Evolutionary conservation across 2,329 filamentous ascomycete species (phyloP), one percentile per base, ranked within the genome.

Genomic region (Allantophomopsis lycopodina): DNA sequence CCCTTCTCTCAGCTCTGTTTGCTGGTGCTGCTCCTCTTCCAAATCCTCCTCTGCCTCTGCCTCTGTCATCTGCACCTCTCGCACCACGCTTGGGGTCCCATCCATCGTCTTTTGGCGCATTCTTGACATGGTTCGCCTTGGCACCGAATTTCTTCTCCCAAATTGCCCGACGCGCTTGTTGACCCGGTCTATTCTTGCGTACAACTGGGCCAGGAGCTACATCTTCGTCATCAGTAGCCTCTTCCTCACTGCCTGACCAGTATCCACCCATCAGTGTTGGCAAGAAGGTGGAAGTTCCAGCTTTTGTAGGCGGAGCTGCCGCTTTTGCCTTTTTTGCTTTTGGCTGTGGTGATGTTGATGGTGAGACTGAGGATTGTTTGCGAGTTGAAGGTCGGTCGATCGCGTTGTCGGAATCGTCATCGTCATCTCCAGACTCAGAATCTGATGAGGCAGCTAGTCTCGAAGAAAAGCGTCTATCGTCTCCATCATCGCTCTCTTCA

Each of bases 191-290:
- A 51, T 89, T 88, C 60, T 87, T 88, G 49, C 75, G 74, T 0
- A 67, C 60, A 1, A 65, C 57, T 4, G 65, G 65, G 5, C 71
- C 72, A 2, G 68, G 72, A 4, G 68, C 59, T 6, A 64, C 56
- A 32, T 65, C 62, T 39, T 86, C 82, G 16, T 83, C 63, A 46
- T 83, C 79, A 0, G 79, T 82, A 6, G 71, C 73, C 35, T 55
- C 53, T 0, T 71, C 75, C 48, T 84, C 82, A 7, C 79, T 83
- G 36, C 81, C 83, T 2, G 82, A 86, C 50, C 84, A 72, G 60
- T 89, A 93, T 41, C 82, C 82, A 15, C 77, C 79, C 70, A 85
- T 84, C 13, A 91, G 70, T 1, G 78, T 76, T 0, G 84, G 84
- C 2, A 91, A 62, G 54, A 87, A 86, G 0, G 73, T 73, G 0